Percentiles rank a stretch among this genome's conserved stretches.
Evolutionary conservation across 2,329 filamentous ascomycete species (phyloP).

Genomic region (Trichoderma hamatum): DNA sequence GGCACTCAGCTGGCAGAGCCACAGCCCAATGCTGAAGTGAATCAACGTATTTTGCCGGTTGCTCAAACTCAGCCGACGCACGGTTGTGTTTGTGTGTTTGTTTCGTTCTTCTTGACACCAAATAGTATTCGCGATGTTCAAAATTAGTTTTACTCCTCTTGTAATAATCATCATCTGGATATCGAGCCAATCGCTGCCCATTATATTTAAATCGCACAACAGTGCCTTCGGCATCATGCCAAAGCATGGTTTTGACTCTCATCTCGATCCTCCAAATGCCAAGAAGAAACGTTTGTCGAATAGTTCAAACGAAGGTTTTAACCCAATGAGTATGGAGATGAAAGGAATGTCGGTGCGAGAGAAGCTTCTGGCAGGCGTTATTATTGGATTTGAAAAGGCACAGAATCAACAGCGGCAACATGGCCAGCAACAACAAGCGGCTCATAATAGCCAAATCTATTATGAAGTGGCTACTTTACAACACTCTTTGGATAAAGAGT

Average conservation of each 20-base stretch:
- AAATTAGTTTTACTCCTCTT: not conserved
- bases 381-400: not conserved
- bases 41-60: not conserved
- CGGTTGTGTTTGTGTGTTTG: not conserved
- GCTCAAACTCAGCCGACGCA: not conserved
- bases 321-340: not conserved
- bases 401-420: not conserved
- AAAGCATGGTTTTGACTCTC: not conserved
- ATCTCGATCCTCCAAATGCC: not conserved
- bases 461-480: not conserved
- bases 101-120: not conserved
- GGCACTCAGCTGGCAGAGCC: not conserved
- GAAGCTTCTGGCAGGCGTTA: slow-evolving; percentile 10
- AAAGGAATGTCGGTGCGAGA: slow-evolving; percentile 1
- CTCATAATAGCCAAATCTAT: not conserved
- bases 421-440: not conserved
- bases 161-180: not conserved
- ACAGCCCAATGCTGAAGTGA: slow-evolving; percentile 9
- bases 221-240: not conserved
- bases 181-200: not conserved
- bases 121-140: not conserved
- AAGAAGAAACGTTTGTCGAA: not conserved
- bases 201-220: not conserved
- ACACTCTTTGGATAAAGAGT: not conserved
- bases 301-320: no score